Evolutionary conservation across 176 grass and related monocot genomes (phyloP).

Genomic region (Aegilops sharonensis): DNA sequence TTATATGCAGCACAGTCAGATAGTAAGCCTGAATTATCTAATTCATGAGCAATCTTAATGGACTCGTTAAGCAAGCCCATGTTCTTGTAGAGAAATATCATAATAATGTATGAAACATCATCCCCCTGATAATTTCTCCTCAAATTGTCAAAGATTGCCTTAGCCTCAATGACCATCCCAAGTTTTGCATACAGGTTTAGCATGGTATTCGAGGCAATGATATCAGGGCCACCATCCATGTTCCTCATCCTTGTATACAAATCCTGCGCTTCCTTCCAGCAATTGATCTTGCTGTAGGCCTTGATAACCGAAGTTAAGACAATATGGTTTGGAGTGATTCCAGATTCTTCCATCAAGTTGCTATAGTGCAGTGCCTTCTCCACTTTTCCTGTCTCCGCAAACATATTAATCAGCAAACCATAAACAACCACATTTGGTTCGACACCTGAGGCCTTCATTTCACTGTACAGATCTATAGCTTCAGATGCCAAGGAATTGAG

Average conservation of each 20-base stretch:
- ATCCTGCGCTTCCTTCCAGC: conserved; percentile 69
- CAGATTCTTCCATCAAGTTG: conserved; percentile 62
- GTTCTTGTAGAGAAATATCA: conserved; percentile 66
- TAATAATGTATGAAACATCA: conserved; percentile 60
- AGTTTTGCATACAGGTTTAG: conserved; percentile 74
- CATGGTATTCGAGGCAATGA: conserved; percentile 68
- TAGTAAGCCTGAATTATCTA: conserved; percentile 61
- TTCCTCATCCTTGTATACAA: conserved; percentile 61
- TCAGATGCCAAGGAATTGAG: conserved; percentile 47
- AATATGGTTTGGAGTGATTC: conserved; percentile 42
- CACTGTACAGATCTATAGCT: conserved; percentile 50
- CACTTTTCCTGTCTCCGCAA: conserved; percentile 55
- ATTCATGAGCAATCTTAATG: conserved; percentile 41
- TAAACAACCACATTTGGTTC: conserved; percentile 63
- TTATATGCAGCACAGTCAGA: conserved; percentile 60
- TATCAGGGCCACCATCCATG: conserved; percentile 58
- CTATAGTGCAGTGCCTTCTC: conserved; percentile 55
- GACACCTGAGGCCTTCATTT: conserved; percentile 57
- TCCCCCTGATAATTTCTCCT: conserved; percentile 42
- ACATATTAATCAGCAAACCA: conserved; percentile 58
- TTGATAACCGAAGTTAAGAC: conserved; percentile 69
- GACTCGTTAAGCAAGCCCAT: conserved; percentile 67
- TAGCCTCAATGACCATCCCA: conserved; percentile 67
- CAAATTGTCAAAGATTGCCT: conserved; percentile 55
- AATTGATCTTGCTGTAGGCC: conserved; percentile 53